Conservation (phyloP, 805 yeast genomes). For the Wickerhamomyces strasburgensis region DNA sequence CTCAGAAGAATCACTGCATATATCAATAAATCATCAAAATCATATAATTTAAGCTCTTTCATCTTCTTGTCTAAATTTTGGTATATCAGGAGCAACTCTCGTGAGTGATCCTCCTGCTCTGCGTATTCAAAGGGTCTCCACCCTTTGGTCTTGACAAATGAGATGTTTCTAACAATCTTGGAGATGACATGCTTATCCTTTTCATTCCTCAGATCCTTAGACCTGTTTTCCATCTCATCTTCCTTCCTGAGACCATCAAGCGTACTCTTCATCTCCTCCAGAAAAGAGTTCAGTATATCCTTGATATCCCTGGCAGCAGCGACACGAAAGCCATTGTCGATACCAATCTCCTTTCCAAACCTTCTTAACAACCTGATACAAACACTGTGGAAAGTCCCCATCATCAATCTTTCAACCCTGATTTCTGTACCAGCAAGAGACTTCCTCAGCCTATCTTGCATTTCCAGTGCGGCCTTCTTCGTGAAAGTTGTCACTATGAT, state of each 20-base stretch:
- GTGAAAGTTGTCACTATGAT: conserved; percentile 90
- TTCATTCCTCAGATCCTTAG: conserved; percentile 9
- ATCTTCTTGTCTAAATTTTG: conserved; percentile 48
- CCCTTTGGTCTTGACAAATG: conserved; percentile 53
- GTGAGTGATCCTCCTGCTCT: conserved; percentile 22
- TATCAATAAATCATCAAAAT: conserved; percentile 80
- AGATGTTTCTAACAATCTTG: conserved; percentile 30
- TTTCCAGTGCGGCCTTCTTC: conserved; percentile 85
- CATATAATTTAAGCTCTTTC: conserved; percentile 42
- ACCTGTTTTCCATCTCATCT: conserved; percentile 1
- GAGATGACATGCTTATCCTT: conserved; percentile 6
- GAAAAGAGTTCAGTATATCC: conserved; percentile 39
- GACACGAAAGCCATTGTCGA: conserved; percentile 39
- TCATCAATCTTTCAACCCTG: conserved; percentile 42
- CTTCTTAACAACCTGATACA: conserved; percentile 56
- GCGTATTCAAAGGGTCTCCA: conserved; percentile 37
- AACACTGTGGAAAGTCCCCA: conserved; percentile 90
- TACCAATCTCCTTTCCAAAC: conserved; percentile 48
- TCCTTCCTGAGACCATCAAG: conserved; percentile 3
- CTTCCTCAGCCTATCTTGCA: conserved; percentile 53
- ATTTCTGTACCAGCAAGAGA: conserved; percentile 30
- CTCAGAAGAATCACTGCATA: conserved; percentile 46
- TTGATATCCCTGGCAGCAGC: conserved; percentile 62
- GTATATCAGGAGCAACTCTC: conserved; percentile 40
- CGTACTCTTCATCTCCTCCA: conserved; percentile 5